Evolutionary conservation across 2,329 filamentous ascomycete genomes (phyloP), one percentile per base, ranked within the genome.

Genomic region (Fusarium xyrophilum): DNA sequence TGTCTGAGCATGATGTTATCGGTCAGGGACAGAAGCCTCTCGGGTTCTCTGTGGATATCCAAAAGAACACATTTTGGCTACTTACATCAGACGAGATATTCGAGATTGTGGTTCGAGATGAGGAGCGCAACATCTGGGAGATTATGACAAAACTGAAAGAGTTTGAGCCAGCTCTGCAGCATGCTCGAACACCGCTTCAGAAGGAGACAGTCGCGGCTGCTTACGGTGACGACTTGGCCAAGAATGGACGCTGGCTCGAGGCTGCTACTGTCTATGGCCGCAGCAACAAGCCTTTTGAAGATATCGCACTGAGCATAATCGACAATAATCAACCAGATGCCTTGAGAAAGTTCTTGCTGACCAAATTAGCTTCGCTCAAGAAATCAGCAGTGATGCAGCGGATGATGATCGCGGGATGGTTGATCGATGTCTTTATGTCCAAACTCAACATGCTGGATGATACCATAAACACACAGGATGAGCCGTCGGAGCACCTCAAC

Each of bases 31-130:
- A 97, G 73, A 89, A 85, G 73, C 88, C 90, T 7, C 82, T 99
- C n/a, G 93, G 92, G 1, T 86, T 99, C 21, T 90, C 93, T 52
- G 90, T 95, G 12, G 96, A 99, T 78, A 86, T 91, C 64, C 95
- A 96, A 78, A 97, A 97, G 82, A 96, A 95, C 75, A 99, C 96
- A 0, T 97, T 95, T 76, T 99, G 96, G 96, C 85, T 99, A 4
- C 97, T 98, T 75, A 98, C 95, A 1, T 86, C 88, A 1, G 87
- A 92, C 59, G 93, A 97, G 74, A 97, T 99, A 52, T 97, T 93
- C 72, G 96, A 99, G 80, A 91, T 99, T 61, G 92, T 96, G 15
- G 91, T 95, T 15, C 91, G 89, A 44, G 93, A 98, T 58, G 96
- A 99, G 78, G 92, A 94, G 71, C 85, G 96, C 70, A 92, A 98